Evolutionary conservation across 805 yeast genomes (phyloP), one percentile per base, ranked within the genome.

Genomic region (Candida takata): DNA sequence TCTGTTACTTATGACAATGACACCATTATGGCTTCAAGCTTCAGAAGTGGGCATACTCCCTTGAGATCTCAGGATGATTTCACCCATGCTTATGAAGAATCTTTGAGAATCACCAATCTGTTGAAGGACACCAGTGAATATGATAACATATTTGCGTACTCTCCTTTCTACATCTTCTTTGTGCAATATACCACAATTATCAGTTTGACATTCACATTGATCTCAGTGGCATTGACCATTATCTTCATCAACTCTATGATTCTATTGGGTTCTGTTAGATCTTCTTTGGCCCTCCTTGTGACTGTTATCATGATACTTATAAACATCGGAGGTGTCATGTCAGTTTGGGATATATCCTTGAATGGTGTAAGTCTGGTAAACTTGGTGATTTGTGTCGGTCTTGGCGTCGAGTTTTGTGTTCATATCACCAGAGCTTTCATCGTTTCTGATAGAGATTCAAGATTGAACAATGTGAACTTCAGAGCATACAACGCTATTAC

Each of bases 291-390:
- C 1, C 59, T 88, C 33, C 61, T 74, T 2, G 42, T 64, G 0
- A 78, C 82, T 0, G 84, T 90, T 4, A 47, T 66, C 1, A 69
- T 79, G 64, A 77, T 86, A 23, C 53, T 88, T 43, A 61, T 76
- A 24, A 77, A 83, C 53, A 78, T 90, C 38, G 85, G 84, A 3
- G 97, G 95, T 0, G 64, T 80, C 10, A 79, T 90, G 87, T 72
- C 79, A 0, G 12, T 81, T 6, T 78, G 86, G 76, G 71, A 69
- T 1, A 79, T 90, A 18, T 72, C 90, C 1, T 66, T 90, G 32
- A 90, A 90, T 54, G 97, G 96, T 0, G 85, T 90, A 4, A 77
- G 90, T 41, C 64, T 92, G 42, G 97, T 92, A 14, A 90, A 90
- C 49, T 67, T 90, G 37, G 70, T 92, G 24, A 90, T 90, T n/a